Base-by-base conservation (phyloP, 169 alveolate species). In the Babesia ovis region DNA sequence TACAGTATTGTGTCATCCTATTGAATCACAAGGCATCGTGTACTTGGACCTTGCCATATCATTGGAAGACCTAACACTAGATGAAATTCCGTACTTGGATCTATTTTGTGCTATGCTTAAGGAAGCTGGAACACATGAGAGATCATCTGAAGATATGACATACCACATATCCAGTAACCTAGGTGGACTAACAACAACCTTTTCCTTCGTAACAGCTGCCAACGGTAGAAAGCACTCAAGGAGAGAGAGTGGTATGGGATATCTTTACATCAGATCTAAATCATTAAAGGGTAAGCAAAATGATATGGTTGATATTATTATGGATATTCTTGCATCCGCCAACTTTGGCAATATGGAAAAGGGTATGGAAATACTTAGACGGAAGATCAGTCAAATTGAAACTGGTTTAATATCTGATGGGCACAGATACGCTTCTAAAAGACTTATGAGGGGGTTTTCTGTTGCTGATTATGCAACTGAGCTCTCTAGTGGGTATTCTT, bases 21-120 rank as follows among this genome's bases (percentile, higher is more conserved):
- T 88, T 53, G 90, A 85, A 18, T 75, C 93, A n/a, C 75, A 68
- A n/a, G 91, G 93, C 1, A 80, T 88, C n/a, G 39, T 88, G n/a
- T 88, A 88, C 66, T 35, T 88, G 25, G 91, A 88, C 35, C 75
- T 83, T 35, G 83, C 85, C n/a, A 72, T 88, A 25, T 69, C 88
- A 2, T 53, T 88, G 54, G 90, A 84, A 41, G 51, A 77, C 31
- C 57, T 88, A 34, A 74, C 88, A 16, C 58, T 88, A 16, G 93
- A 88, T 35, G 93, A 88, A 58, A 58, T 88, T 14, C 41, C 66
- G 42, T 88, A 88, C 48, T 45, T 88, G 27, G 82, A 77, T 43
- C 22, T 88, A 29, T 88, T 84, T 58, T 60, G 80, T 42, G 14
- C 84, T 31, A 53, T 88, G 81, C 55, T 88, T 16, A 72, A 80